Evolutionary conservation across 176 grass and related monocot species (phyloP).

Genomic region (Alloteropsis semialata): DNA sequence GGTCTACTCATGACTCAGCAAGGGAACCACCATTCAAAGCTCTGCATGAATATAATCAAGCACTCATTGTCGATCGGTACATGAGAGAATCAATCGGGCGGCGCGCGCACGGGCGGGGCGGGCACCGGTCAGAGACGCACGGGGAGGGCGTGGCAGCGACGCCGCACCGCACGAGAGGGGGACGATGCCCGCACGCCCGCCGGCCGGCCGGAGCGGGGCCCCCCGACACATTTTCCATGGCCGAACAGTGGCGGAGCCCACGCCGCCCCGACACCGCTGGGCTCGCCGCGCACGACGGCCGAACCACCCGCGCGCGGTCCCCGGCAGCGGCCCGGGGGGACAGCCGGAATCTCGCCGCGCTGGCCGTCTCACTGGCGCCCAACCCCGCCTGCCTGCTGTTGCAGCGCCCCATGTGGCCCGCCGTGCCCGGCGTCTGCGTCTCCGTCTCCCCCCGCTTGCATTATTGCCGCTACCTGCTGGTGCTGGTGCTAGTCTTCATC

Average conservation of each 20-base stretch:
- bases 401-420: conserved; percentile 32
- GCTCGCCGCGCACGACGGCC: conserved; percentile 24
- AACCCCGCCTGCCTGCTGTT: conserved; percentile 1
- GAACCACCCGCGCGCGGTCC: conserved; percentile 3
- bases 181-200: too few relatives aligned
- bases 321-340: background rate
- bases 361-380: conserved; percentile 17
- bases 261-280: background rate
- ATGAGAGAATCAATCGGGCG: background rate
- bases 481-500: background rate
- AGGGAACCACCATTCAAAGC: background rate
- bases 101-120: background rate
- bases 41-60: background rate
- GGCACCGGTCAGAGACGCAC: background rate
- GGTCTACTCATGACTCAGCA: background rate
- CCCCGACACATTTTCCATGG: conserved; percentile 50
- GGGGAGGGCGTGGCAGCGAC: conserved; percentile 10
- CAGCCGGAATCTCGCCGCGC: conserved; percentile 37
- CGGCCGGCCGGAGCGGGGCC: background rate
- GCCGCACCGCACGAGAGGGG: background rate
- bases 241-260: background rate
- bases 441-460: background rate
- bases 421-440: too few relatives aligned
- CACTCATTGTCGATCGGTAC: background rate
- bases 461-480: background rate